Evolutionary conservation across 202 grass and related monocot genomes (phyloP).

Genomic region (Digitaria exilis): DNA sequence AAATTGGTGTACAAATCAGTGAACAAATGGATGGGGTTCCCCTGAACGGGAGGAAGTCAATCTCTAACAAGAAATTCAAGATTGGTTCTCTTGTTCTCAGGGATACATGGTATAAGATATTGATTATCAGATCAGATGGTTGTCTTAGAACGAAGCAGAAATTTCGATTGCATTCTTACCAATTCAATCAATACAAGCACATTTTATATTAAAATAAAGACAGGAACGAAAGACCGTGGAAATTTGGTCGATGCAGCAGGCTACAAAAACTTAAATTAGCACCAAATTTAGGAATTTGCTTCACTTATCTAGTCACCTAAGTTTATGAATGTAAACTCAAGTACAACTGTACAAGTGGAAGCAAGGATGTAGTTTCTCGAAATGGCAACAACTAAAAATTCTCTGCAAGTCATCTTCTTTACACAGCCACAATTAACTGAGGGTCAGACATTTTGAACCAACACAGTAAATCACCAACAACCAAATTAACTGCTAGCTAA

Average conservation of each 20-base stretch:
- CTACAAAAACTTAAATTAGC: not conserved
- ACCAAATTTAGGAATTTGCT: not conserved
- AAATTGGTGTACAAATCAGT: not conserved
- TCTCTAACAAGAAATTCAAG: not conserved
- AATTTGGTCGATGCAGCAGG: not conserved
- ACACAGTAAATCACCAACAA: slow-evolving; percentile 19
- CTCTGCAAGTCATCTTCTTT: not conserved
- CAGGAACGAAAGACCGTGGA: not conserved
- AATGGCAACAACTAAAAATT: not conserved
- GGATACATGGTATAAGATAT: not conserved
- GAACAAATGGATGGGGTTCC: not conserved
- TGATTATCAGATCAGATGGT: not conserved
- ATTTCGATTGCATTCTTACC: not conserved
- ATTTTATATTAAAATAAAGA: not conserved
- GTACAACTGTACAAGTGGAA: not conserved
- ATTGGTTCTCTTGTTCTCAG: not conserved
- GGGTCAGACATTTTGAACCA: not conserved
- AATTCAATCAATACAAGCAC: not conserved
- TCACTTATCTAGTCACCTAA: not conserved
- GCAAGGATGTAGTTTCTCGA: not conserved
- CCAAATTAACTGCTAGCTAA: slow-evolving; percentile 29
- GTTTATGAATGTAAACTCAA: not conserved
- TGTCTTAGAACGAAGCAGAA: not conserved
- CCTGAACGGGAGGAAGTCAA: not conserved
- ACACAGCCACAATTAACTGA: not conserved